Evolutionary conservation across 805 yeast genomes (phyloP).

Genomic region (Torulaspora microellipsoides): DNA sequence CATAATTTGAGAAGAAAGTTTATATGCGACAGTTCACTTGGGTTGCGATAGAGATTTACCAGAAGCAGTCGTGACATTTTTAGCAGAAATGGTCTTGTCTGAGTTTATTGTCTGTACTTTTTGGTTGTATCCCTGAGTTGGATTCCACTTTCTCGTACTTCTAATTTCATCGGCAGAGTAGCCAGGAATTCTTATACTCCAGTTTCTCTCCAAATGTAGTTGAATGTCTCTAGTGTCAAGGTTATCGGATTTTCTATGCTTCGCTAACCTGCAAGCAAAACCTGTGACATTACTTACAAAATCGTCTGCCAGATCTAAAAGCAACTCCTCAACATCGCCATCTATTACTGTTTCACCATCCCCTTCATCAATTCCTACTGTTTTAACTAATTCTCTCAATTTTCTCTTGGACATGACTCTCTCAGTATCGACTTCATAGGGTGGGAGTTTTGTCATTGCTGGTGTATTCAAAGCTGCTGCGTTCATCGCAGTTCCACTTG

Average conservation of each 20-base stretch:
- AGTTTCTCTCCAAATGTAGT: slow-evolving; percentile 82
- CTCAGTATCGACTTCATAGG: slow-evolving; percentile 75
- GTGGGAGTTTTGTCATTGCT: slow-evolving; percentile 66
- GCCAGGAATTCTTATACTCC: slow-evolving; percentile 95
- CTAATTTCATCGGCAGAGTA: slow-evolving; percentile 87
- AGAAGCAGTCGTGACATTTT: slow-evolving; percentile 8
- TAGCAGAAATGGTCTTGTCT: slow-evolving; percentile 21
- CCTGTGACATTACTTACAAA: slow-evolving; percentile 86
- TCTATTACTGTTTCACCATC: slow-evolving; percentile 88
- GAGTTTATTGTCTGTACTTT: slow-evolving; percentile 48
- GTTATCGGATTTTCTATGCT: slow-evolving; percentile 84
- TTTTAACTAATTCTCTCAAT: slow-evolving; percentile 77
- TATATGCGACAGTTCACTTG: slow-evolving; percentile 5
- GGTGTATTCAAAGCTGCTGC: slow-evolving; percentile 73
- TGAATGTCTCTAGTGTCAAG: slow-evolving; percentile 88
- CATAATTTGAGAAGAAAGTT: not conserved
- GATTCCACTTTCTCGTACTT: slow-evolving; percentile 66
- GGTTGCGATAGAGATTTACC: slow-evolving; percentile 10
- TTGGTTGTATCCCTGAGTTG: slow-evolving; percentile 57
- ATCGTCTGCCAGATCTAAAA: slow-evolving; percentile 92
- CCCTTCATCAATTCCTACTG: slow-evolving; percentile 81
- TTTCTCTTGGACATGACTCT: slow-evolving; percentile 86
- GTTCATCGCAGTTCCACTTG: slow-evolving; percentile 77
- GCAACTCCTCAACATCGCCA: slow-evolving; percentile 90
- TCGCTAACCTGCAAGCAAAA: slow-evolving; percentile 92